A percentile compares a stretch with the other conserved stretches of the same genome.
phyloP scores from a whole-genome alignment of 1,139 yeast species.

The Yamadazyma blattariae region DNA sequence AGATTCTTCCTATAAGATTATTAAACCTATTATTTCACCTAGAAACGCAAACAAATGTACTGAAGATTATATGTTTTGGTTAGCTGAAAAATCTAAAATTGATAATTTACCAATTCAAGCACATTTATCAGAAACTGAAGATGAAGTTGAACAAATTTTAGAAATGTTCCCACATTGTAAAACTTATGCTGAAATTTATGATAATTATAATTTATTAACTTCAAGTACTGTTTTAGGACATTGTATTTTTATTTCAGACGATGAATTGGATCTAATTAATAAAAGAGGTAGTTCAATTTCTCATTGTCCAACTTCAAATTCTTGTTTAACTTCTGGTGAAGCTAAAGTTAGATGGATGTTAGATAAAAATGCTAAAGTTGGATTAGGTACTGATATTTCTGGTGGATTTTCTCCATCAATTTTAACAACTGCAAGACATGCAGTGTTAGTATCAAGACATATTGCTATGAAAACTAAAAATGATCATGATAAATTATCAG shows the following conservation, averaged over 20 bases:
- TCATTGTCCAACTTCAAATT: slow-evolving; percentile 92
- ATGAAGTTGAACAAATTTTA: slow-evolving; percentile 75
- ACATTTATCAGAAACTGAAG: slow-evolving; percentile 77
- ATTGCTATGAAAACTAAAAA: slow-evolving; percentile 55
- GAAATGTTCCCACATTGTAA: slow-evolving; percentile 68
- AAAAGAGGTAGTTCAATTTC: slow-evolving; percentile 66
- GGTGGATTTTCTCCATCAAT: slow-evolving; percentile 89
- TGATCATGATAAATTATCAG: slow-evolving; percentile 45
- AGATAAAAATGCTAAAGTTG: slow-evolving; percentile 67
- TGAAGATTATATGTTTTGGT: slow-evolving; percentile 52
- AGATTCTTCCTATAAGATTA: slow-evolving; percentile 48
- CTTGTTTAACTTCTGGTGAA: slow-evolving; percentile 87
- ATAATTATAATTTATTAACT: slow-evolving; percentile 56
- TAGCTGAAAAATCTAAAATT: slow-evolving; percentile 57
- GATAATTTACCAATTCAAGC: slow-evolving; percentile 75
- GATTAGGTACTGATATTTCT: slow-evolving; percentile 88
- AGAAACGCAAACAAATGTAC: slow-evolving; percentile 93
- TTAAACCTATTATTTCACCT: slow-evolving; percentile 83
- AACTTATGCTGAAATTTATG: slow-evolving; percentile 76
- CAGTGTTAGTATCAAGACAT: slow-evolving; percentile 82
- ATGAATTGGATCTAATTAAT: slow-evolving; percentile 60
- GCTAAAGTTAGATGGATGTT: slow-evolving; percentile 72
- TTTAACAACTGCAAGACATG: slow-evolving; percentile 71
- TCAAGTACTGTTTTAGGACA: slow-evolving; percentile 82
- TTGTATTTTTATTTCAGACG: slow-evolving; percentile 69